phyloP scores from a whole-genome alignment of 2,329 filamentous ascomycete genomes.

The Phaeosphaeria sp. region DNA sequence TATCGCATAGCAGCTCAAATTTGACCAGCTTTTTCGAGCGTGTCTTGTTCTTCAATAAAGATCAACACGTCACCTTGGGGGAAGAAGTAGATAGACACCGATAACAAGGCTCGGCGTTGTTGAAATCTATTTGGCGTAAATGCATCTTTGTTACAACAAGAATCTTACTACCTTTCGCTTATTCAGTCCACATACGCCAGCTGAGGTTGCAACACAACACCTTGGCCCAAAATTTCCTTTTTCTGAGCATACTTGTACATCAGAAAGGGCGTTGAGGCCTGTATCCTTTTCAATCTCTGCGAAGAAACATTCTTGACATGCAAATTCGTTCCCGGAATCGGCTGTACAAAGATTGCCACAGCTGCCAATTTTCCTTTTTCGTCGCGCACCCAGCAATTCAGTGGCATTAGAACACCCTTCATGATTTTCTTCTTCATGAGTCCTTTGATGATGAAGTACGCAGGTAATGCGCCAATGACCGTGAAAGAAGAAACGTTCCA shows the following conservation, averaged over 20 bases:
- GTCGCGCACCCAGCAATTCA: background rate
- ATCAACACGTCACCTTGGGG: too few species aligned
- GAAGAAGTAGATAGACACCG: too few species aligned
- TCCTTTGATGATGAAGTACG: slow-evolving; percentile 1
- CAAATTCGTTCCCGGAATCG: background rate
- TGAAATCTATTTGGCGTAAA: too few species aligned
- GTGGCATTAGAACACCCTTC: background rate
- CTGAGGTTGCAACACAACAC: slow-evolving; percentile 3
- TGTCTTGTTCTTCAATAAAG: too few species aligned
- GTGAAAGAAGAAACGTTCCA: background rate
- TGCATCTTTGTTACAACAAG: too few species aligned
- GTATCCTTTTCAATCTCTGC: slow-evolving; percentile 1
- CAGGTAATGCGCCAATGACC: slow-evolving; percentile 2
- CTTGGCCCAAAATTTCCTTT: background rate
- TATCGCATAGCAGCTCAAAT: too few species aligned
- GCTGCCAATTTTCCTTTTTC: background rate
- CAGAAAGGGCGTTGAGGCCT: background rate
- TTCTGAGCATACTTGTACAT: slow-evolving; percentile 2
- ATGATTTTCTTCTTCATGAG: slow-evolving; percentile 2
- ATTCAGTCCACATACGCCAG: background rate
- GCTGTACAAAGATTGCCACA: background rate
- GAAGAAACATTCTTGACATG: background rate
- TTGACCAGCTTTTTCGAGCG: too few species aligned
- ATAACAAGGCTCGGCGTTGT: too few species aligned
- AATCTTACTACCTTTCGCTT: too few species aligned